phyloP scores from a whole-genome alignment of 805 yeast genomes.

The Wickerhamiella azymoides region DNA sequence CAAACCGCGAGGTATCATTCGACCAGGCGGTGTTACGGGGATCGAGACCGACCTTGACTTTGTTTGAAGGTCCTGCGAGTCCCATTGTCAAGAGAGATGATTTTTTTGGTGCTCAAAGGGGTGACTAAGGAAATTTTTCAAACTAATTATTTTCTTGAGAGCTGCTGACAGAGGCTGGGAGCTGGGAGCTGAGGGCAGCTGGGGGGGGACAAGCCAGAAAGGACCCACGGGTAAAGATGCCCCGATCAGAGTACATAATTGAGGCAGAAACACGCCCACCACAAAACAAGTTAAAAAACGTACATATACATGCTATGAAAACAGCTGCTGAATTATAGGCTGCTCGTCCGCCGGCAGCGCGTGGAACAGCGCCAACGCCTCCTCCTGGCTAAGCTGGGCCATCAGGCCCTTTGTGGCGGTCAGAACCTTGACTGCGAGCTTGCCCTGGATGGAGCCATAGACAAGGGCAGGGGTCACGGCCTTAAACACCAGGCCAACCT shows the following conservation, averaged over 20 bases:
- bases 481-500: slow-evolving; percentile 49
- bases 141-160: too few species aligned
- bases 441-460: slow-evolving; percentile 53
- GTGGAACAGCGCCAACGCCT: slow-evolving; percentile 50
- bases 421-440: slow-evolving; percentile 53
- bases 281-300: too few species aligned
- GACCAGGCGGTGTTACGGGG: slow-evolving; percentile 95
- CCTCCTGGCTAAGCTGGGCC: slow-evolving; percentile 49
- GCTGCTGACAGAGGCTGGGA: neutral
- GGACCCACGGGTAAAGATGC: too few species aligned
- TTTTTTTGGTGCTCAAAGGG: neutral
- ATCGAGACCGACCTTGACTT: slow-evolving; percentile 78
- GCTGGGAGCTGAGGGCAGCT: neutral
- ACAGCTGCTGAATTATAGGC: slow-evolving; percentile 47
- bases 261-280: too few species aligned
- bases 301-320: slow-evolving; percentile 20
- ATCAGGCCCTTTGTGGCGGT: slow-evolving; percentile 50
- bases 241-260: too few species aligned
- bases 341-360: slow-evolving; percentile 49
- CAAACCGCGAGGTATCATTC: slow-evolving; percentile 55
- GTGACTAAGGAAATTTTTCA: neutral
- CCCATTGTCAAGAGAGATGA: slow-evolving; percentile 20
- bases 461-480: slow-evolving; percentile 60
- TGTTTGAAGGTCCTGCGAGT: slow-evolving; percentile 49
- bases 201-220: neutral